These are phyloP conservation scores for Pseudogymnoascus sp. DNA, from an alignment of 2,329 filamentous ascomycete genomes.

Conservation along the genomic window DNA sequence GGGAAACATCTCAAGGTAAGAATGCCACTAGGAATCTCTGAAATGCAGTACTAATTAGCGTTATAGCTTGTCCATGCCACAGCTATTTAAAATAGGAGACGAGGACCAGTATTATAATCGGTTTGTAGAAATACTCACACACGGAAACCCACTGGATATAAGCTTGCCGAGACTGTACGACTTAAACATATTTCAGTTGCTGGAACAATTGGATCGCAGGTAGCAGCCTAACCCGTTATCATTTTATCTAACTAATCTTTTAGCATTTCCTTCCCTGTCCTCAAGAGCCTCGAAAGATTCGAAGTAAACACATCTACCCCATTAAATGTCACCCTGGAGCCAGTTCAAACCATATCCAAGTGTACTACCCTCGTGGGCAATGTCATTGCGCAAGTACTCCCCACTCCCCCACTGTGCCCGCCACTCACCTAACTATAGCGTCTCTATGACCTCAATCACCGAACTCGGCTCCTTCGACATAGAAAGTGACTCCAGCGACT, in stretches of 20 bases:
- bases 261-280: background rate
- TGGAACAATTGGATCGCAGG: background rate
- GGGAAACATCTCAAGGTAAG: background rate
- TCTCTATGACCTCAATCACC: background rate
- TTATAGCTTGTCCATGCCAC: background rate
- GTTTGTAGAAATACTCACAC: background rate
- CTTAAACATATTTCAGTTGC: background rate
- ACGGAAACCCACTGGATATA: background rate
- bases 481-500: no score
- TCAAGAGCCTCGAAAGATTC: background rate
- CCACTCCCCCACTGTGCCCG: background rate
- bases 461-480: no score
- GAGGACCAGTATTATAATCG: background rate
- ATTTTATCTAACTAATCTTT: background rate
- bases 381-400: background rate
- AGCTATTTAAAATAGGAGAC: background rate
- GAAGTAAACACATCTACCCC: background rate
- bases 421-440: background rate
- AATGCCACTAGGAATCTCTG: background rate
- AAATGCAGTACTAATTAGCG: background rate
- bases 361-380: background rate
- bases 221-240: background rate
- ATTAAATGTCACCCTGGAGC: background rate
- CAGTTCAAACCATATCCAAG: background rate
- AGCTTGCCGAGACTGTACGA: conserved; percentile 12